Percentiles rank a stretch among this genome's conserved stretches.
These are phyloP conservation scores for Euphorbia pulcherrima DNA, from an alignment of 345 rosid species.

Conservation along the genomic window DNA sequence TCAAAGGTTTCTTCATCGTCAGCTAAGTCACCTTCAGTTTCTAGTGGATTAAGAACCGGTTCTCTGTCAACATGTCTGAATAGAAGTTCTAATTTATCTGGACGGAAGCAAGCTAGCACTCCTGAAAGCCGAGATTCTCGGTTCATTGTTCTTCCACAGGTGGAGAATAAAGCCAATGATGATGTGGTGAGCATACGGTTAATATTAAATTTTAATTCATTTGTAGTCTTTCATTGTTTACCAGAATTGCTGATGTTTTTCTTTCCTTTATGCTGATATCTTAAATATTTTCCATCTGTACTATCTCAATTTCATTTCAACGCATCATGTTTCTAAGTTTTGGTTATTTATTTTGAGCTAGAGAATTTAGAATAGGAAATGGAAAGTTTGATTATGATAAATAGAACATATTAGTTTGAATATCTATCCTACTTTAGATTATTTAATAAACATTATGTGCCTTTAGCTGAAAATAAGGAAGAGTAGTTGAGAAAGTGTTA, in stretches of 20 bases:
- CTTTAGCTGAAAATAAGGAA: neutral
- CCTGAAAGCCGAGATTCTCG: constrained; percentile 72
- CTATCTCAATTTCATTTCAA: neutral
- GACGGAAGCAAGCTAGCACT: constrained; percentile 51
- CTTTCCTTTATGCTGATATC: neutral
- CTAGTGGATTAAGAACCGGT: constrained; percentile 61
- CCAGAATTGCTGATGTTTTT: neutral
- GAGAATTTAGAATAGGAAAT: neutral
- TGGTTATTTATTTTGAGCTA: neutral
- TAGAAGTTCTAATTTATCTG: constrained; percentile 64
- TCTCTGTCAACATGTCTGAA: constrained; percentile 60
- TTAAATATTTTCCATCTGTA: neutral
- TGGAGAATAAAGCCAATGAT: constrained; percentile 87
- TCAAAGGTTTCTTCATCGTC: constrained; percentile 64
- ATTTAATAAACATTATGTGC: neutral
- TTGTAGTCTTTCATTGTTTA: neutral
- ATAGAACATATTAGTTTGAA: neutral
- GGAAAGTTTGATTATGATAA: neutral
- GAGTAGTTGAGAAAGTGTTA: neutral
- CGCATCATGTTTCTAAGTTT: neutral
- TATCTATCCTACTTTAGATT: neutral
- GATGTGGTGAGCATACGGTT: constrained; percentile 64
- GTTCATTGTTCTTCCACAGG: constrained; percentile 86
- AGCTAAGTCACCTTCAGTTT: constrained; percentile 54
- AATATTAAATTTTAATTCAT: neutral